Evolutionary conservation across 2,329 filamentous ascomycete genomes (phyloP).

Genomic region (Claviceps capensis): DNA sequence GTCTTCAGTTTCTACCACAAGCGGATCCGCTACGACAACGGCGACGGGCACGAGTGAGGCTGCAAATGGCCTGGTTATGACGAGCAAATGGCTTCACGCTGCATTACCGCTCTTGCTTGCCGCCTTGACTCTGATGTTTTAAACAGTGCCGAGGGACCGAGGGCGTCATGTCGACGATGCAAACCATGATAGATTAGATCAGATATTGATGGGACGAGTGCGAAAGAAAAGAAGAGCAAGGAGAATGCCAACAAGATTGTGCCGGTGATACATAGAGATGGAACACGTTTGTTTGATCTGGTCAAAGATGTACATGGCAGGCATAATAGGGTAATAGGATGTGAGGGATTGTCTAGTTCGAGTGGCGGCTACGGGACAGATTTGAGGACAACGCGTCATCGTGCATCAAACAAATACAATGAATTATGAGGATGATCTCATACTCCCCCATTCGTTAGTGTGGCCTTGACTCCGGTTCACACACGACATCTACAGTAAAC

Average conservation of each 20-base stretch:
- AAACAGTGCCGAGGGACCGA: too few relatives aligned
- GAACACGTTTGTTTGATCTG: not conserved
- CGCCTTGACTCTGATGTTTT: constrained; percentile 1
- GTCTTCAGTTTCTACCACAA: not conserved
- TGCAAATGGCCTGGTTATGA: not conserved
- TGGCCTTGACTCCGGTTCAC: not conserved
- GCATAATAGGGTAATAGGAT: not conserved
- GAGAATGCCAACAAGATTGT: not conserved
- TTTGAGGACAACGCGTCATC: not conserved
- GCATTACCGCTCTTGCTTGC: constrained; percentile 1
- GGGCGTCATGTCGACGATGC: not conserved
- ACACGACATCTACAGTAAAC: too few relatives aligned
- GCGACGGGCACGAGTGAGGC: not conserved
- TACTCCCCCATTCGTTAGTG: not conserved
- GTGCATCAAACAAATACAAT: not conserved
- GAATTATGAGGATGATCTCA: not conserved
- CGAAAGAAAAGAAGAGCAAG: not conserved
- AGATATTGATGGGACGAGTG: not conserved
- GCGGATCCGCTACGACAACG: not conserved
- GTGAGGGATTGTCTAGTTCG: not conserved
- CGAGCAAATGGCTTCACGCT: constrained; percentile 1
- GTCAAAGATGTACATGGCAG: not conserved
- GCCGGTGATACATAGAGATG: not conserved
- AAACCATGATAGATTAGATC: not conserved
- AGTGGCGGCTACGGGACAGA: not conserved